A percentile compares a stretch with the other conserved stretches of the same genome.
Evolutionary conservation across 192 early-diverging fungal genomes (phyloP).

Genomic region (Linnemannia schmuckeri): DNA sequence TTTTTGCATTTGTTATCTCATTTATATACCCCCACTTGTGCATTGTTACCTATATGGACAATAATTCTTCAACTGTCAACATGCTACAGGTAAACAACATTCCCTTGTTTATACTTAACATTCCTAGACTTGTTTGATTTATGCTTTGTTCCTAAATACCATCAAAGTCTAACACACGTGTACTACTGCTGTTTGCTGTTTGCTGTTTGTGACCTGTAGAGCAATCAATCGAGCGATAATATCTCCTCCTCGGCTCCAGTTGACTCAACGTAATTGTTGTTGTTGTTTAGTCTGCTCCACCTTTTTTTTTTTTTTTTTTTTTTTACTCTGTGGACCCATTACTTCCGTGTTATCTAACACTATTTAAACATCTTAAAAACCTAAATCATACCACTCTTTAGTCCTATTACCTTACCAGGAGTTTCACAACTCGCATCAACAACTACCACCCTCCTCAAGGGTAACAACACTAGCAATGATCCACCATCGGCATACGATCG

Average conservation of each 20-base stretch:
- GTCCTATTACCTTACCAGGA: not conserved
- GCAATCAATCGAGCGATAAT: not conserved
- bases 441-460: not conserved
- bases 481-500: conserved; percentile 43
- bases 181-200: too few relatives aligned
- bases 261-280: not conserved
- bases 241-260: not conserved
- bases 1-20: not conserved
- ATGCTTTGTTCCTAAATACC: too few relatives aligned
- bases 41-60: not conserved
- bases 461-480: not conserved
- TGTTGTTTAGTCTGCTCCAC: not conserved
- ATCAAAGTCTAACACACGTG: too few relatives aligned
- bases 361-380: too few relatives aligned
- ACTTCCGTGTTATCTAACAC: not conserved
- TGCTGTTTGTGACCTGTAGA: not conserved
- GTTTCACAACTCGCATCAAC: not conserved
- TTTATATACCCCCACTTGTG: not conserved
- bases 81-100: not conserved
- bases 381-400: too few relatives aligned
- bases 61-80: not conserved
- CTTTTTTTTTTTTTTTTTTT: not conserved
- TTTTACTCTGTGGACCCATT: not conserved
- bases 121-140: not conserved
- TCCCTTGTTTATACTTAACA: not conserved